These are phyloP conservation scores for Quercus wislizeni DNA, from an alignment of 306 rosid genomes.

Conservation along the genomic window DNA sequence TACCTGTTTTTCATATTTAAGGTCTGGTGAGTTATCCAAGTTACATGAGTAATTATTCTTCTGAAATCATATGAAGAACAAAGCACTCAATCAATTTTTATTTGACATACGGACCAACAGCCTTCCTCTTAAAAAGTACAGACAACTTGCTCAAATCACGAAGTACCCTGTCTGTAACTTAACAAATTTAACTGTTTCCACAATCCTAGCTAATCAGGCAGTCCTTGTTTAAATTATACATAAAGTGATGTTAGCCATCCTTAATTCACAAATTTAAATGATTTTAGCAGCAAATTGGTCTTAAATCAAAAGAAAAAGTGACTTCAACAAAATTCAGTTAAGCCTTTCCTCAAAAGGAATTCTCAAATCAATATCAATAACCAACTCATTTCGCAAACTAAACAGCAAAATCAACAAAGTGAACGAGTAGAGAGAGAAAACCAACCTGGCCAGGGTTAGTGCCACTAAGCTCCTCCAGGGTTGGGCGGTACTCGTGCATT, in stretches of 20 bases:
- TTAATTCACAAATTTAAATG: background rate
- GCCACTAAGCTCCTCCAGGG: constrained; percentile 84
- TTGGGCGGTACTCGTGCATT: constrained; percentile 94
- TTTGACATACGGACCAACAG: background rate
- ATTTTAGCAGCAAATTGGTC: background rate
- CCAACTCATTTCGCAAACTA: background rate
- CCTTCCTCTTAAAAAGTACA: background rate
- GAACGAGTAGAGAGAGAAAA: background rate
- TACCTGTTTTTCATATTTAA: background rate
- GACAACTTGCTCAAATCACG: background rate
- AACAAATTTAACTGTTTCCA: background rate
- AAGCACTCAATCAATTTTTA: background rate
- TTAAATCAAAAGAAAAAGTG: background rate
- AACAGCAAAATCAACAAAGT: background rate
- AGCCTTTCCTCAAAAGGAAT: background rate
- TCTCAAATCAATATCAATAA: background rate
- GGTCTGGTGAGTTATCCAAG: background rate
- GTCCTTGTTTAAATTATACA: background rate
- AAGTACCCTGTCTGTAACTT: background rate
- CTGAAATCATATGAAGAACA: background rate
- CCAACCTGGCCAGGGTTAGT: constrained; percentile 96
- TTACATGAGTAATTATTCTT: background rate
- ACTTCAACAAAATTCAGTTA: background rate
- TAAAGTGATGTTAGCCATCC: background rate
- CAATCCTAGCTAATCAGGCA: background rate